phyloP scores from a whole-genome alignment of 2,329 filamentous ascomycete genomes.

The Calonectria hawksworthii region DNA sequence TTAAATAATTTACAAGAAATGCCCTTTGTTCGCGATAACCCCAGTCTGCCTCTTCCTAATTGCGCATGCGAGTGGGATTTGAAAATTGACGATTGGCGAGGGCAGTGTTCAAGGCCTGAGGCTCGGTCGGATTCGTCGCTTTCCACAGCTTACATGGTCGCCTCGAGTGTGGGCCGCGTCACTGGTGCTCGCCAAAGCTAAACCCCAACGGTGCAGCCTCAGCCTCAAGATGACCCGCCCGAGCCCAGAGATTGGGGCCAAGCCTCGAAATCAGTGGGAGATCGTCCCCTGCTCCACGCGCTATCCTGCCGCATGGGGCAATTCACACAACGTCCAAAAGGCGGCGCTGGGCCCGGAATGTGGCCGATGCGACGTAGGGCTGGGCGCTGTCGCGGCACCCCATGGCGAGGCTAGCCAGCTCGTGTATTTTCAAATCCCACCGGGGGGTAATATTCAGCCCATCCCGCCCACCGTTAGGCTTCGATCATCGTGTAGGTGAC shows the following conservation, averaged over 20 bases:
- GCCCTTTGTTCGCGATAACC: not conserved
- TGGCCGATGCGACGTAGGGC: conserved; percentile 5
- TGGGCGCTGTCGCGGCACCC: not conserved
- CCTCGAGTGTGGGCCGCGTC: not conserved
- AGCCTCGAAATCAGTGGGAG: conserved; percentile 10
- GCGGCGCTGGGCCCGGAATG: not conserved
- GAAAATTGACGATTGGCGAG: conserved; percentile 21
- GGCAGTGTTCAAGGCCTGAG: conserved; percentile 12
- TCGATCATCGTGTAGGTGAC: not conserved
- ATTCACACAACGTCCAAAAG: not conserved
- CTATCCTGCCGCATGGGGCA: conserved; percentile 2
- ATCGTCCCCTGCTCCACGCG: not conserved
- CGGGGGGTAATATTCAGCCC: not conserved
- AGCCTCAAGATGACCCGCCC: conserved; percentile 18
- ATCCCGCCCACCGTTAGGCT: not conserved
- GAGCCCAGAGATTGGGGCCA: not conserved
- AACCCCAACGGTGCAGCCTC: conserved; percentile 17
- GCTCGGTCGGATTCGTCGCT: conserved; percentile 6
- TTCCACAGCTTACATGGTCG: conserved; percentile 10
- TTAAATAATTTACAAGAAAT: conserved; percentile 32
- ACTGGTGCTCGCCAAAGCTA: conserved; percentile 31
- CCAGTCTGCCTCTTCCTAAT: not conserved
- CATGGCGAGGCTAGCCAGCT: not conserved
- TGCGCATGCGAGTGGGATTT: conserved; percentile 13
- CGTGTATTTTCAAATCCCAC: conserved; percentile 10